Evolutionary conservation across 495 filamentous ascomycete genomes (phyloP).

Genomic region (Xylaria scruposa): DNA sequence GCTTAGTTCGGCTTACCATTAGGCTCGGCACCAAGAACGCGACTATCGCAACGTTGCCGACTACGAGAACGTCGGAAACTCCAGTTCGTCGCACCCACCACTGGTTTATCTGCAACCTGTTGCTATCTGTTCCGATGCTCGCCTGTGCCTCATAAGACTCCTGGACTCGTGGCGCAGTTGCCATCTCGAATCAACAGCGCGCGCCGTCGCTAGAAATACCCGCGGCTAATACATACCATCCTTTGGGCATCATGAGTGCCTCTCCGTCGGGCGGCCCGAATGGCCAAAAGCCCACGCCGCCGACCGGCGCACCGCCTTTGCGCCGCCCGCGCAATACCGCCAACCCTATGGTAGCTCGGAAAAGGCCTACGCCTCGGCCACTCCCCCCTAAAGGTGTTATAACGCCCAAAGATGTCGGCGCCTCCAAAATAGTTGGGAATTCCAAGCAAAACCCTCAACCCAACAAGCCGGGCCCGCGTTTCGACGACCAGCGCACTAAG

Average conservation of each 20-base stretch:
- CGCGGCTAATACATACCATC: neutral
- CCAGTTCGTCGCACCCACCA: neutral
- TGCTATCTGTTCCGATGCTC: slow-evolving; percentile 9
- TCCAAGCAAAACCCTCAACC: slow-evolving; percentile 19
- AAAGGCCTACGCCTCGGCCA: slow-evolving; percentile 50
- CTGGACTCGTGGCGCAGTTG: neutral
- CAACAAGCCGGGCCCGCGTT: slow-evolving; percentile 25
- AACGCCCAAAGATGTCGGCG: slow-evolving; percentile 17
- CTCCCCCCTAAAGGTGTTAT: slow-evolving; percentile 37
- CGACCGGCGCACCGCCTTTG: slow-evolving; percentile 41
- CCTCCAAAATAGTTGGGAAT: slow-evolving; percentile 19
- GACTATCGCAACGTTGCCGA: neutral
- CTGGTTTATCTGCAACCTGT: neutral
- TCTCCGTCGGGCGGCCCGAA: slow-evolving; percentile 57
- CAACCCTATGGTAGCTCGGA: slow-evolving; percentile 74
- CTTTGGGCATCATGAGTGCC: slow-evolving; percentile 58
- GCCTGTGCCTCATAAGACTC: slow-evolving; percentile 11
- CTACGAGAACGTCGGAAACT: neutral
- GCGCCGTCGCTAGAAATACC: slow-evolving; percentile 1
- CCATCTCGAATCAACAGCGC: neutral
- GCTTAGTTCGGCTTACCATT: neutral
- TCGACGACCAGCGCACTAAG: slow-evolving; percentile 46
- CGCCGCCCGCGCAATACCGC: slow-evolving; percentile 57
- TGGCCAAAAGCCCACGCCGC: slow-evolving; percentile 51
- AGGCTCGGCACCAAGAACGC: neutral